Conservation (phyloP, 352 stramenopile genomes). For the Globisporangium cylindrosporum region DNA sequence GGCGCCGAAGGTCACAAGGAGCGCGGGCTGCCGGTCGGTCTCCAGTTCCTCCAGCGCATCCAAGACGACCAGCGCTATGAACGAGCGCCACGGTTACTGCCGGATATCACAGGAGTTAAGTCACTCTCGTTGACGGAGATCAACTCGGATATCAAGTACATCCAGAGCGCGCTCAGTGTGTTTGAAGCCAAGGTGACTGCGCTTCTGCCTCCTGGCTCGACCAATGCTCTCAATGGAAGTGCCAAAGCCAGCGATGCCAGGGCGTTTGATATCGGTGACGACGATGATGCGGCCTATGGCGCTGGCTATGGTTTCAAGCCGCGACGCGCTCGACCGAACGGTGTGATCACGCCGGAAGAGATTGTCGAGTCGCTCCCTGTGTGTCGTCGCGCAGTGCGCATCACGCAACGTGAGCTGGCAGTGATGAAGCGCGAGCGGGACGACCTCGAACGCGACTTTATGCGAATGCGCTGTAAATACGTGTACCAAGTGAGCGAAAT, state of each 20-base stretch:
- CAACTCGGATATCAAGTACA: conserved; percentile 53
- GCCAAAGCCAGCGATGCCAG: neutral
- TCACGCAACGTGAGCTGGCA: conserved; percentile 69
- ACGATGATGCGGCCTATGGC: neutral
- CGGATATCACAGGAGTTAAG: conserved; percentile 56
- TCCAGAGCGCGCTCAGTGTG: conserved; percentile 41
- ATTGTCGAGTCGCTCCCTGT: conserved; percentile 66
- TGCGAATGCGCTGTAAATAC: conserved; percentile 59
- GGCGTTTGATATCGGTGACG: neutral
- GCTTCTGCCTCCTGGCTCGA: conserved; percentile 16
- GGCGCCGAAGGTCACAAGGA: conserved; percentile 21
- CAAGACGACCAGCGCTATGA: conserved; percentile 43
- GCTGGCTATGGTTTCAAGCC: conserved; percentile 3
- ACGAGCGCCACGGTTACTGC: conserved; percentile 43
- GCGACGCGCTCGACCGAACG: conserved; percentile 27
- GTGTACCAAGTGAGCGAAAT: conserved; percentile 67
- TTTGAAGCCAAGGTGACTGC: conserved; percentile 39
- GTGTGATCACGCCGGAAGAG: conserved; percentile 67
- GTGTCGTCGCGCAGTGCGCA: conserved; percentile 61
- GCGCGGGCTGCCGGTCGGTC: conserved; percentile 21
- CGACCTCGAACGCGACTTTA: conserved; percentile 73
- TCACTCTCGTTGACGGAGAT: conserved; percentile 46
- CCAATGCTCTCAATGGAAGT: neutral
- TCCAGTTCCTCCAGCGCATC: conserved; percentile 33
- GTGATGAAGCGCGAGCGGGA: conserved; percentile 71